Conservation (phyloP, 805 yeast genomes). For the Yamadazyma olivae region DNA sequence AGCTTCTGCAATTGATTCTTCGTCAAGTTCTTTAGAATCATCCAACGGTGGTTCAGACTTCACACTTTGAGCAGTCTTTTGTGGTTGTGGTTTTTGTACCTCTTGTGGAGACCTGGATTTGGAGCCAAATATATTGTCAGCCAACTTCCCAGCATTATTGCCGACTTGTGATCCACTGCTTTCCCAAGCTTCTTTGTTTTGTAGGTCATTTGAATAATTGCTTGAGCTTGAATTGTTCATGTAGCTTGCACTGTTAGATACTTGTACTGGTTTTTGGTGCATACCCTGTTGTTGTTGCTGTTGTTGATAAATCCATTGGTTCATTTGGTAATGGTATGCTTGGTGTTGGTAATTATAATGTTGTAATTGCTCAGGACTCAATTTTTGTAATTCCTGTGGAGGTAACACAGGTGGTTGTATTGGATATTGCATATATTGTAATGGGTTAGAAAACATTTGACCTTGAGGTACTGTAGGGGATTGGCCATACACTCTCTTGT, state of each 20-base stretch:
- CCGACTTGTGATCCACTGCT: conserved; percentile 19
- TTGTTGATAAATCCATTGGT: conserved; percentile 13
- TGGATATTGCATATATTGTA: conserved; percentile 7
- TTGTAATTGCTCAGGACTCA: conserved; percentile 20
- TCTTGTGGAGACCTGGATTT: conserved; percentile 14
- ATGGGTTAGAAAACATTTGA: too few relatives aligned
- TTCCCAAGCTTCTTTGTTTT: conserved; percentile 39
- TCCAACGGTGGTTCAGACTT: conserved; percentile 15
- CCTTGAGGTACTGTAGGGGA: too few relatives aligned
- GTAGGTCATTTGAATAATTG: conserved; percentile 14
- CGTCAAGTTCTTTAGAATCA: too few relatives aligned
- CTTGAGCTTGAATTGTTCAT: conserved; percentile 1
- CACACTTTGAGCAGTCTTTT: conserved; percentile 18
- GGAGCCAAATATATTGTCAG: conserved; percentile 38
- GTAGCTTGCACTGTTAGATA: neutral
- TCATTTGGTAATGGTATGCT: conserved; percentile 17
- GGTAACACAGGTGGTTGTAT: conserved; percentile 14
- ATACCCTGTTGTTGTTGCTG: conserved; percentile 6
- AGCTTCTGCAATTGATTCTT: too few relatives aligned
- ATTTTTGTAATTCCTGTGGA: conserved; percentile 12
- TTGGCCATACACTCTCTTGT: too few relatives aligned
- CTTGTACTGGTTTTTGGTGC: neutral
- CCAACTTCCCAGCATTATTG: conserved; percentile 33
- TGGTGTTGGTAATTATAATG: conserved; percentile 20
- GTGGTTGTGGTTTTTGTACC: conserved; percentile 4